Evolutionary conservation across 805 yeast species (phyloP), one percentile per base, ranked within the genome.

Genomic region (Myxozyma kluyveri): DNA sequence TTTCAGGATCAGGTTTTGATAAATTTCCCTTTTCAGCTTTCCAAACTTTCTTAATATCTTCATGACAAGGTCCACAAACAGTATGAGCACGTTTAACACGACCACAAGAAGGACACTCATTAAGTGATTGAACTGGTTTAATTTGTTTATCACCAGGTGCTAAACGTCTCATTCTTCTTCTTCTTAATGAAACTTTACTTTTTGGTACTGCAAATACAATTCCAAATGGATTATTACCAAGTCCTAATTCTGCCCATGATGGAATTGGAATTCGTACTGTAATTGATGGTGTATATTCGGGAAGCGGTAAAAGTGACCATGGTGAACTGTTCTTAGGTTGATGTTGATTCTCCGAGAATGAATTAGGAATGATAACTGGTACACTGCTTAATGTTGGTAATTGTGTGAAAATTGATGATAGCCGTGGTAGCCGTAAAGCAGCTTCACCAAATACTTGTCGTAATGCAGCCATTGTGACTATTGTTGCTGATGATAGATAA

Each of bases 61-160:
- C 80, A 52, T 88, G 90, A 72, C 99, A 91, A 65, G 86, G 80
- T 95, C 88, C 88, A 71, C 99, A 91, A 63, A 91, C 75, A 51
- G 89, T 82, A 69, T 93, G 96, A 1, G 93, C 82, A 65, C 96
- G 78, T 72, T 91, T 93, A 62, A 81, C 84, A 57, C 86, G 84
- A 40, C 99, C 99, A 72, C 99, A 91, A 0, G 96, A 84, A 2
- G 98, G 97, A 67, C 99, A 91, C 67, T 95, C 80, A 57, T 85
- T 88, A 64, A 93, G 74, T 66, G 87, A 84, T 50, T 82, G 79
- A 59, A 86, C 75, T 45, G 83, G 82, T 67, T 86, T 81, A 60
- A 87, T 73, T 62, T 89, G 93, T 68, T 88, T 91, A 52, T 81
- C 77, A 9, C 87, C 95, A 3, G 91, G 88, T 5, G 88, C 89